Evolutionary conservation across 2,329 filamentous ascomycete species (phyloP), one percentile per base, ranked within the genome.

Genomic region (Penicillium sp.): DNA sequence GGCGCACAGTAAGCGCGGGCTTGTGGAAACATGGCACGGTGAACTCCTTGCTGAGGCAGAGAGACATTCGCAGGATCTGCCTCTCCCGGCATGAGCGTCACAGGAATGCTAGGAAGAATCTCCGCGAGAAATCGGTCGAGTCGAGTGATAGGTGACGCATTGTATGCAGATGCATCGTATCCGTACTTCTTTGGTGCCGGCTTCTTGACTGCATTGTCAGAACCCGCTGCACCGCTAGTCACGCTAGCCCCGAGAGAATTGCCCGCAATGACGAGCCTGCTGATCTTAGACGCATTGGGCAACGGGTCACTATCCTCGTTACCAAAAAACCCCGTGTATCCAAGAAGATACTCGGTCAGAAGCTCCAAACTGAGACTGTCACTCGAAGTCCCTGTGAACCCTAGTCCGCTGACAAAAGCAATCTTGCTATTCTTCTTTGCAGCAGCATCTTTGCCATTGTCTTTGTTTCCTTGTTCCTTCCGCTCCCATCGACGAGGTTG

Each of bases 21-120:
- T 6, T 76, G 73, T 0, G 87, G 84, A 53, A 98, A 92, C 77
- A 98, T 87, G 43, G 92, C 90, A 3, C 85, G 73, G 63, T 98
- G 92, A 33, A 98, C 84, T 1, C 86, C 84, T 62, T 96, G 92
- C 58, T 98, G 92, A 0, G 92, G 92, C 17, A 95, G 78, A 46
- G 85, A 84, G 35, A 85, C 79, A 57, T 94, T 95, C 33, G 92
- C 88, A 0, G 92, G 89, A 61, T 98, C 93, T 20, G 77, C 74
- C 11, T 76, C 76, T 11, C 92, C 92, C 0, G 93, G 87, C 45
- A 98, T 76, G 12, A 98, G 70, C 0, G 92, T 98, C 37, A 98
- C 73, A 3, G 92, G 89, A 16, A 98, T 78, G 11, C 82, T 84
- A 1, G 89, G 88, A 2, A 98, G 77, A 9, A 98, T 71, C 31